These are phyloP conservation scores for Huntiella decipiens DNA, from an alignment of 2,329 filamentous ascomycete genomes.

Conservation along the genomic window DNA sequence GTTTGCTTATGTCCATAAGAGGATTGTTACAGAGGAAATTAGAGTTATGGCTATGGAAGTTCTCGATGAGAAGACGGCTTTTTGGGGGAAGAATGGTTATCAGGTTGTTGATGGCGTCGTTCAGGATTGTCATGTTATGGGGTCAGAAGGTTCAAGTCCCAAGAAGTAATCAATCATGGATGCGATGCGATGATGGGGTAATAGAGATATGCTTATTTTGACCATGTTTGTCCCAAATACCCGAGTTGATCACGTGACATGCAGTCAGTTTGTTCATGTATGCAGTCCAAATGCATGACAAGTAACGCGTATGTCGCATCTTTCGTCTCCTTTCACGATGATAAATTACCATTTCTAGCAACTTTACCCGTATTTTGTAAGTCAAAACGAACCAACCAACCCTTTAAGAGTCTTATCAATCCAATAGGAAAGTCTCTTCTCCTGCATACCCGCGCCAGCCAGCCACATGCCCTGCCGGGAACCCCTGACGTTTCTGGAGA, in stretches of 20 bases:
- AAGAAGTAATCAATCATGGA: neutral
- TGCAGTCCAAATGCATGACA: too few species aligned
- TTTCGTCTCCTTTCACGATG: too few species aligned
- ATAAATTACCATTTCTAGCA: too few species aligned
- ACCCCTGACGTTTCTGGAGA: neutral
- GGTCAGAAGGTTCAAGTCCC: neutral
- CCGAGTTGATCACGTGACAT: too few species aligned
- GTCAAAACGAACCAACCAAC: too few species aligned
- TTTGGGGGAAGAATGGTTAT: slow-evolving; percentile 36
- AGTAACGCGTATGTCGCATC: too few species aligned
- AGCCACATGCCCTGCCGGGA: neutral
- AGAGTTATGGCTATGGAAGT: slow-evolving; percentile 62
- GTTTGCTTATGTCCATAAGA: slow-evolving; percentile 60
- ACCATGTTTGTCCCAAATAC: too few species aligned
- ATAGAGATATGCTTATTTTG: too few species aligned
- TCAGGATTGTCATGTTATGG: neutral
- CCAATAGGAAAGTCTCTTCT: neutral
- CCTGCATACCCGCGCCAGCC: neutral
- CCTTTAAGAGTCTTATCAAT: neutral
- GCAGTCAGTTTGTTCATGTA: too few species aligned
- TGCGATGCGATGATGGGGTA: too few species aligned
- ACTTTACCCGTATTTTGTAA: too few species aligned
- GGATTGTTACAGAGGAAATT: slow-evolving; percentile 59
- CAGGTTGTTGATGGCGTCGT: neutral
- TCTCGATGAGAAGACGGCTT: slow-evolving; percentile 52